Evolutionary conservation across 1,139 yeast species (phyloP).

Genomic region (Geotrichum phurueaensis): DNA sequence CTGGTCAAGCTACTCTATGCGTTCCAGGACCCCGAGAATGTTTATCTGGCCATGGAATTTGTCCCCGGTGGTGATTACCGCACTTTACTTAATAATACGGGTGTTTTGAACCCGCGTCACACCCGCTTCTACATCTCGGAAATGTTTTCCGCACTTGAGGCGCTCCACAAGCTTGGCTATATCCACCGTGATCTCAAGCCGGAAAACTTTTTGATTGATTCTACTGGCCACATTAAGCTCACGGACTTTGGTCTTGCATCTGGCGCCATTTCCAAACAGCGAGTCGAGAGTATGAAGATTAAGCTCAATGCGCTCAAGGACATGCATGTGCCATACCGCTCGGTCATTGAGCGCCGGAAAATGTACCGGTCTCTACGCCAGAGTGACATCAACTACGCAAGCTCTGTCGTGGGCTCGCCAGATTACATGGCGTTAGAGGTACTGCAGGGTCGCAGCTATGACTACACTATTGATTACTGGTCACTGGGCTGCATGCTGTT

Average conservation of each 20-base stretch:
- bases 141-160: constrained; percentile 92
- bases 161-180: constrained; percentile 89
- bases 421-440: constrained; percentile 99
- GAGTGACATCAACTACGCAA: constrained; percentile 70
- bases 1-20: constrained; percentile 88
- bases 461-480: constrained; percentile 98
- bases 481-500: constrained; percentile 92
- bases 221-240: constrained; percentile 90
- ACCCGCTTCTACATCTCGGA: constrained; percentile 92
- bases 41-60: constrained; percentile 96
- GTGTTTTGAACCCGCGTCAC: constrained; percentile 87
- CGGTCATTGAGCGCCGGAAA: constrained; percentile 82
- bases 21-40: constrained; percentile 86
- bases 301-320: constrained; percentile 74
- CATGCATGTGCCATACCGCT: constrained; percentile 56
- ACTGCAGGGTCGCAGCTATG: constrained; percentile 86
- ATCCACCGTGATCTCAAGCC: constrained; percentile 97
- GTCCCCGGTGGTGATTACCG: constrained; percentile 99
- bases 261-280: constrained; percentile 87
- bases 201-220: constrained; percentile 90
- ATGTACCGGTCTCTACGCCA: constrained; percentile 70
- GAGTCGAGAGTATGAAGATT: constrained; percentile 88
- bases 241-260: constrained; percentile 98
- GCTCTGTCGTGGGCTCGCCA: constrained; percentile 95
- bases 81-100: constrained; percentile 87